These are phyloP conservation scores for Hyphopichia burtonii DNA, from an alignment of 1,139 yeast genomes.

Conservation along the genomic window DNA sequence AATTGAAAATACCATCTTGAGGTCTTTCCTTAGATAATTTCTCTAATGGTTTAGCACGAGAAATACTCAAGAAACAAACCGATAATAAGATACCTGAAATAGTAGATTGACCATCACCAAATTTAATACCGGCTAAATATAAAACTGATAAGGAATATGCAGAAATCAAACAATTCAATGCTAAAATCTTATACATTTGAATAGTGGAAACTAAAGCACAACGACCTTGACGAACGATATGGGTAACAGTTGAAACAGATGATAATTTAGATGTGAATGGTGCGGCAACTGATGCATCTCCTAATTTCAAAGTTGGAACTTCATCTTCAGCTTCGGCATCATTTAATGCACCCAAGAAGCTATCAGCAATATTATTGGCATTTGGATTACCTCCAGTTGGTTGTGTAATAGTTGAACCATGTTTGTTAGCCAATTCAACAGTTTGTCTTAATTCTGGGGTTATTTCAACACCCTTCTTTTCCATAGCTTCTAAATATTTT, in stretches of 20 bases:
- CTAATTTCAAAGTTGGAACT: slow-evolving; percentile 89
- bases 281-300: slow-evolving; percentile 99
- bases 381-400: slow-evolving; percentile 23
- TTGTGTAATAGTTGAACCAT: slow-evolving; percentile 25
- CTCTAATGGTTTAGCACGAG: slow-evolving; percentile 89
- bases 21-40: slow-evolving; percentile 93
- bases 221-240: slow-evolving; percentile 97
- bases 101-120: slow-evolving; percentile 97
- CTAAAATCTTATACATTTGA: slow-evolving; percentile 97
- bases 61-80: slow-evolving; percentile 92
- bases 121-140: slow-evolving; percentile 95
- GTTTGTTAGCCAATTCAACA: slow-evolving; percentile 51
- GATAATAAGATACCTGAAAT: slow-evolving; percentile 87
- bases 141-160: slow-evolving; percentile 94
- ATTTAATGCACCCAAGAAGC: slow-evolving; percentile 66
- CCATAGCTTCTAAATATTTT: slow-evolving; percentile 80
- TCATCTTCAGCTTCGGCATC: slow-evolving; percentile 76
- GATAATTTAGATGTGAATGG: slow-evolving; percentile 96
- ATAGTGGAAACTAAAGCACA: slow-evolving; percentile 96
- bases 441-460: slow-evolving; percentile 64
- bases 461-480: slow-evolving; percentile 74
- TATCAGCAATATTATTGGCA: slow-evolving; percentile 59
- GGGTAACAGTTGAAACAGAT: slow-evolving; percentile 88
- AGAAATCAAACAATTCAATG: slow-evolving; percentile 93
- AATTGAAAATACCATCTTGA: slow-evolving; percentile 94